Percentiles rank a stretch among this genome's conserved stretches.
Evolutionary conservation across 148 eudicot species (phyloP).

Genomic region (Camellia japonica): DNA sequence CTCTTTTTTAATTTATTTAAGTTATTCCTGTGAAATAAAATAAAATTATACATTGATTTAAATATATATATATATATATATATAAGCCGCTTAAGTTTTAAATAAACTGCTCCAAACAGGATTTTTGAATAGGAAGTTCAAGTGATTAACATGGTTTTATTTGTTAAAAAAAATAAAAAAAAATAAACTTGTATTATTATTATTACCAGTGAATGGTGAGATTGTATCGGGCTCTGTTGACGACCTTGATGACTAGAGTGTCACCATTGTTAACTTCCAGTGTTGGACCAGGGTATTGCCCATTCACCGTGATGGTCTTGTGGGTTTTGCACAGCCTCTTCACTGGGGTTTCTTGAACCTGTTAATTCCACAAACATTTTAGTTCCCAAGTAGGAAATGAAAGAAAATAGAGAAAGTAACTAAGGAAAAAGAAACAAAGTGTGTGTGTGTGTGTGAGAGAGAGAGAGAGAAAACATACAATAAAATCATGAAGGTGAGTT

Average conservation of each 20-base stretch:
- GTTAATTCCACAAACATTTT: constrained; percentile 2
- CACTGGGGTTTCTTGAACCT: constrained; percentile 74
- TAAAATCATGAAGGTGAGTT: constrained; percentile 61
- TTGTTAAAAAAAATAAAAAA: no score
- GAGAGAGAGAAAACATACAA: constrained; percentile 33
- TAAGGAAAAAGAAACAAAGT: not conserved
- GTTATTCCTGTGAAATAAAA: no score
- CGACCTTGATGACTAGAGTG: constrained; percentile 54
- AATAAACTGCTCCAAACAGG: no score
- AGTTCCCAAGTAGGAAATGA: no score
- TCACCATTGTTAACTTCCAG: constrained; percentile 64
- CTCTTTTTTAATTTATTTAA: no score
- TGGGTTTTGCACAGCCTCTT: constrained; percentile 73
- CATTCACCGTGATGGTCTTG: constrained; percentile 63
- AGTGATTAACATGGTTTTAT: no score
- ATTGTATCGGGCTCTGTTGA: constrained; percentile 58
- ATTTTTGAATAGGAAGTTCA: no score
- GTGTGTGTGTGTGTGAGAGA: not conserved
- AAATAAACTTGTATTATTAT: no score
- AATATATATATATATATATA: no score
- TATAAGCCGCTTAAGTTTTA: no score
- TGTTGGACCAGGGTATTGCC: constrained; percentile 73
- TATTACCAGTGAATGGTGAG: constrained; percentile 69
- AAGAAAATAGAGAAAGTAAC: no score
- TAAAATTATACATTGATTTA: no score